Evolutionary conservation across 2,329 filamentous ascomycete species (phyloP).

Genomic region (Ceratocystis diversiconidia): DNA sequence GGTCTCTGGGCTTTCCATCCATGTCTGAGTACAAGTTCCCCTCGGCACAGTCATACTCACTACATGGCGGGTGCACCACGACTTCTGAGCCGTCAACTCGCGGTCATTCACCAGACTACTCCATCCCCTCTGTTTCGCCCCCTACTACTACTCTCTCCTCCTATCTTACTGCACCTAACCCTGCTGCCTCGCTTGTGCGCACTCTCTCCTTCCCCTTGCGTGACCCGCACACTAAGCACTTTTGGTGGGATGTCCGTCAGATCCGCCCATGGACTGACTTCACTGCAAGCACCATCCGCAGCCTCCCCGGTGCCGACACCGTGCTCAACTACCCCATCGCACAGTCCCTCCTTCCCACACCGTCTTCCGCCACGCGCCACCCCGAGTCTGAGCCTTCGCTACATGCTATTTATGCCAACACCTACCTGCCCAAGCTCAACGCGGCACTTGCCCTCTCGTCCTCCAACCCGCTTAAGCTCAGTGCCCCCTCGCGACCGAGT

Average conservation of each 20-base stretch:
- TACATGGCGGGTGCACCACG: constrained; percentile 24
- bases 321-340: constrained; percentile 59
- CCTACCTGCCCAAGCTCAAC: constrained; percentile 80
- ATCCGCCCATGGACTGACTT: constrained; percentile 73
- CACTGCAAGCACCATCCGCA: constrained; percentile 54
- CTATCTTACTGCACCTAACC: constrained; percentile 68
- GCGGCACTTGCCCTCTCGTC: constrained; percentile 66
- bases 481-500: constrained; percentile 27
- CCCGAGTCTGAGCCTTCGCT: constrained; percentile 69
- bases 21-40: constrained; percentile 8
- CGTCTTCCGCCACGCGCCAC: constrained; percentile 43
- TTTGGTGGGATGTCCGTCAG: constrained; percentile 93
- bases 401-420: constrained; percentile 57
- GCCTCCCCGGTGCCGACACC: constrained; percentile 56
- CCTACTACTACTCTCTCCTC: constrained; percentile 56
- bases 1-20: background rate
- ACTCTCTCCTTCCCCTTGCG: constrained; percentile 56
- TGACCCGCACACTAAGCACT: constrained; percentile 61
- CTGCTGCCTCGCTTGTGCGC: constrained; percentile 67
- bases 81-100: background rate
- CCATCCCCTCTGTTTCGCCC: constrained; percentile 26
- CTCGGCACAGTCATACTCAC: constrained; percentile 15
- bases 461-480: constrained; percentile 44
- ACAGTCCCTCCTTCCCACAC: constrained; percentile 44
- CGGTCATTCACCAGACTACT: background rate